These are phyloP conservation scores for Sporothrix dimorphospora DNA, from an alignment of 2,329 filamentous ascomycete species.

Conservation along the genomic window DNA sequence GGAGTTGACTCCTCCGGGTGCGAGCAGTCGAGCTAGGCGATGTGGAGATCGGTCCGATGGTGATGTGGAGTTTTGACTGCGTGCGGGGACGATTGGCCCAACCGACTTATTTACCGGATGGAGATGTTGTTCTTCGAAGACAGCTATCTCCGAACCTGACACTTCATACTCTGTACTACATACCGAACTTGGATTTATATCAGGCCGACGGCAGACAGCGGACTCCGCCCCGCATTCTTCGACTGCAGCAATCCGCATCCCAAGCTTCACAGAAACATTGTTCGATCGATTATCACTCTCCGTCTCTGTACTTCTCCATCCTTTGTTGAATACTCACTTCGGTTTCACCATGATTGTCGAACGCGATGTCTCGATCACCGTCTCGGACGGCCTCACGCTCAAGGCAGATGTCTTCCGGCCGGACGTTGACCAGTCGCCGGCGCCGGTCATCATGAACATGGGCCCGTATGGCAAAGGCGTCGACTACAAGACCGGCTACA, in stretches of 20 bases:
- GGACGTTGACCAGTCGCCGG: background rate
- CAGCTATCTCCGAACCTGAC: background rate
- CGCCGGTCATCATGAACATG: conserved; percentile 68
- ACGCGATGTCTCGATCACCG: conserved; percentile 6
- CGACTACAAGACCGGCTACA: conserved; percentile 56
- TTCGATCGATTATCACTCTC: no score
- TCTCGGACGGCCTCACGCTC: conserved; percentile 6
- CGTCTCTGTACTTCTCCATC: background rate
- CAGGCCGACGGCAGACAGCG: no score
- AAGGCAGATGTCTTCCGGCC: conserved; percentile 13
- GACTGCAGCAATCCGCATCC: no score
- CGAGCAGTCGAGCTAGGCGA: no score
- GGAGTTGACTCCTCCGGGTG: no score
- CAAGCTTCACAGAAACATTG: no score
- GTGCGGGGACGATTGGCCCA: no score
- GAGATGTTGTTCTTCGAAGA: background rate
- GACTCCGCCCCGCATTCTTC: no score
- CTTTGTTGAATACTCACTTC: no score
- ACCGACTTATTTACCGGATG: background rate
- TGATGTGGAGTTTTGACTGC: no score
- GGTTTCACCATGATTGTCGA: conserved; percentile 12
- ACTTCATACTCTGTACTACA: background rate
- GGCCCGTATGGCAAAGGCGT: conserved; percentile 76
- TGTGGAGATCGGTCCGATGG: background rate
- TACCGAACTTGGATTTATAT: no score